These are phyloP conservation scores for Hemisphaericaspora lyxosophila DNA, from an alignment of 1,139 yeast species.

Conservation along the genomic window DNA sequence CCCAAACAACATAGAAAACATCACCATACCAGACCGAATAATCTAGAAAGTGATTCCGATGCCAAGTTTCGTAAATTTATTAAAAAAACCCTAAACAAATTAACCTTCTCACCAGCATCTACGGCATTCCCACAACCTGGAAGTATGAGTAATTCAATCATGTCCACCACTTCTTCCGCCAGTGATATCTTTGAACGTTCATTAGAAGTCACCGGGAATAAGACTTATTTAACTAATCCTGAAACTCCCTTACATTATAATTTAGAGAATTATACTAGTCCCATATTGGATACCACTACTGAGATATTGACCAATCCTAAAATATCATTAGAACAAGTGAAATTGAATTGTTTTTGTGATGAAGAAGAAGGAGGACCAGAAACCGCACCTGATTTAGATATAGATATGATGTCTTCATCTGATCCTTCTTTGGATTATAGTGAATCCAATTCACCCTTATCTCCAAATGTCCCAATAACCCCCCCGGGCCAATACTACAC, in stretches of 20 bases:
- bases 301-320: conserved; percentile 30
- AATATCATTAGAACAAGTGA: conserved; percentile 25
- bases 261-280: conserved; percentile 31
- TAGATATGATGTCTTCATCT: background rate
- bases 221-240: conserved; percentile 10
- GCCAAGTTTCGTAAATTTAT: conserved; percentile 10
- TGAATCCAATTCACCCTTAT: conserved; percentile 2
- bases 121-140: conserved; percentile 1
- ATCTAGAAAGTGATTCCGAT: conserved; percentile 4
- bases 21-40: background rate
- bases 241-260: conserved; percentile 26
- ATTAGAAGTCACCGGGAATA: conserved; percentile 6
- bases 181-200: conserved; percentile 17
- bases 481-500: background rate
- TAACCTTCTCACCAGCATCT: conserved; percentile 10
- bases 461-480: background rate
- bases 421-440: conserved; percentile 1
- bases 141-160: conserved; percentile 9
- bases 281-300: conserved; percentile 33
- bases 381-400: conserved; percentile 5
- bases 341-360: conserved; percentile 27
- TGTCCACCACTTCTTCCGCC: conserved; percentile 9
- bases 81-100: conserved; percentile 12
- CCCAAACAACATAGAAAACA: background rate
- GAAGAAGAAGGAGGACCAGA: conserved; percentile 8